Conservation (phyloP, 1,284 basidiomycete species). For the Dichomitus squalens region DNA sequence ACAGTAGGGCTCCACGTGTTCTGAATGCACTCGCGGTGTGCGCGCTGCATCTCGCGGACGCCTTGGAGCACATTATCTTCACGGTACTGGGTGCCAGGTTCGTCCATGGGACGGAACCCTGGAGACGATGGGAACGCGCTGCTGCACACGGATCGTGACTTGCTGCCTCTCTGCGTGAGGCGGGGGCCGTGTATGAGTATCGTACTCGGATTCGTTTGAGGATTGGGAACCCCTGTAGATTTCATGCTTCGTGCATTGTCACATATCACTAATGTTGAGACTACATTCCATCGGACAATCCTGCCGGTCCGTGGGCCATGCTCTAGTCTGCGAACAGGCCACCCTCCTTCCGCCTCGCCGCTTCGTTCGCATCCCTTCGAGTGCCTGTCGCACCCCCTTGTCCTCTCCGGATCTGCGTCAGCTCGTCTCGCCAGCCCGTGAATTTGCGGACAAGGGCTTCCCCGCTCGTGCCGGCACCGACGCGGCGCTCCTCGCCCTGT, state of each 20-base stretch:
- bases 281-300: neutral
- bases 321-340: slow-evolving; percentile 28
- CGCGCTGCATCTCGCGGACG: slow-evolving; percentile 11
- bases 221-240: too few species aligned
- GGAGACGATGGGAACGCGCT: slow-evolving; percentile 29
- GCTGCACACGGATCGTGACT: neutral
- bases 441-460: slow-evolving; percentile 28
- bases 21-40: slow-evolving; percentile 6
- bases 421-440: slow-evolving; percentile 27
- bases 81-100: slow-evolving; percentile 24
- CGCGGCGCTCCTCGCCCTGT: slow-evolving; percentile 24
- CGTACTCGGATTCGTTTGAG: neutral
- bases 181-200: too few species aligned
- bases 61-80: slow-evolving; percentile 25
- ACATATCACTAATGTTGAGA: too few species aligned
- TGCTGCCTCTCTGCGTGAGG: too few species aligned
- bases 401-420: slow-evolving; percentile 20
- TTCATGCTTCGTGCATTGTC: too few species aligned
- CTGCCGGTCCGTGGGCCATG: too few species aligned
- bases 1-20: slow-evolving; percentile 4
- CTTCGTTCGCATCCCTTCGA: neutral
- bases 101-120: slow-evolving; percentile 32
- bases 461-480: slow-evolving; percentile 23
- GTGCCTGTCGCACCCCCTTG: neutral
- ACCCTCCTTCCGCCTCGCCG: slow-evolving; percentile 22